These are phyloP conservation scores for Sclerotinia sclerotiorum DNA, from an alignment of 2,329 filamentous ascomycete species.

Conservation along the genomic window DNA sequence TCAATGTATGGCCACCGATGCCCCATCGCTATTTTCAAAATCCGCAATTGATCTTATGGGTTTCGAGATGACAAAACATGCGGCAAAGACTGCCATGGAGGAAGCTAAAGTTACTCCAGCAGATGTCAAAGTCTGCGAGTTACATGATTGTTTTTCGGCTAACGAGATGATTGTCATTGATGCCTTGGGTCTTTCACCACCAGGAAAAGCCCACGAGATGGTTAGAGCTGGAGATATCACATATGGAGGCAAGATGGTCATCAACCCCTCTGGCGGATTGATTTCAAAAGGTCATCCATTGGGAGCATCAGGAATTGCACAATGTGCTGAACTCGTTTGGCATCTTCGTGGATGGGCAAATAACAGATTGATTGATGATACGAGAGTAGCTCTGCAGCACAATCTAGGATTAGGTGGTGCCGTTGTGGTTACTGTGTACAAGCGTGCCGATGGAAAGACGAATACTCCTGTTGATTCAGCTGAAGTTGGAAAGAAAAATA, in stretches of 20 bases:
- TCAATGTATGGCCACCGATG: constrained; percentile 83
- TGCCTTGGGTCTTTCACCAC: constrained; percentile 73
- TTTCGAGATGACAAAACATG: constrained; percentile 76
- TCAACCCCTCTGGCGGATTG: constrained; percentile 91
- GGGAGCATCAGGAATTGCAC: constrained; percentile 89
- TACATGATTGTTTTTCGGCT: constrained; percentile 95
- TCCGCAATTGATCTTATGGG: constrained; percentile 87
- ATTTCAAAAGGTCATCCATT: constrained; percentile 97
- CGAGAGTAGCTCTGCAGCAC: constrained; percentile 78
- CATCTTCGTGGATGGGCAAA: constrained; percentile 95
- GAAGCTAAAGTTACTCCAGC: constrained; percentile 69
- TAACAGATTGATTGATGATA: constrained; percentile 71
- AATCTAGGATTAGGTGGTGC: constrained; percentile 91
- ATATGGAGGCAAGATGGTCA: constrained; percentile 72
- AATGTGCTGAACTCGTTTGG: constrained; percentile 94
- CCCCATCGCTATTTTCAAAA: constrained; percentile 72
- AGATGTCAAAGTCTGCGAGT: constrained; percentile 81
- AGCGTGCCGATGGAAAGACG: constrained; percentile 74
- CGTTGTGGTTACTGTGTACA: constrained; percentile 86
- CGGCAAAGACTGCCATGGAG: constrained; percentile 65
- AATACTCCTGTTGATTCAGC: constrained; percentile 61
- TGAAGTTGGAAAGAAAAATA: constrained; percentile 63
- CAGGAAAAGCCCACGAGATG: constrained; percentile 87
- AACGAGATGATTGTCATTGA: constrained; percentile 94
- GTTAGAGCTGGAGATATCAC: constrained; percentile 87